phyloP scores from a whole-genome alignment of 2,329 filamentous ascomycete genomes.

The Aspergillus sp. region DNA sequence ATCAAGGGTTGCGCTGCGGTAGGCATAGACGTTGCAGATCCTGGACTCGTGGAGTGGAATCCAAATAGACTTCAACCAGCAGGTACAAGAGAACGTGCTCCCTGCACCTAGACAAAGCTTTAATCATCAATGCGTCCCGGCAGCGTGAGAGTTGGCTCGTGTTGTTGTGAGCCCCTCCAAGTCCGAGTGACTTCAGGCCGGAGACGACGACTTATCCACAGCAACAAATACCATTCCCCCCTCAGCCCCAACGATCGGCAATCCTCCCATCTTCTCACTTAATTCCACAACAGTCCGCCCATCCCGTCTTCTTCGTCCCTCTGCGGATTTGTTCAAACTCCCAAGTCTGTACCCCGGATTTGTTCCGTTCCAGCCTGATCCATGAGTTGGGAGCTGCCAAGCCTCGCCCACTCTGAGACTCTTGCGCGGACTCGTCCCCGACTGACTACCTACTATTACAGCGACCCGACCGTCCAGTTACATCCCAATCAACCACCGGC shows the following conservation, averaged over 20 bases:
- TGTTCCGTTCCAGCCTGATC: constrained; percentile 8
- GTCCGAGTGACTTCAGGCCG: not conserved
- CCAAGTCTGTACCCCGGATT: constrained; percentile 7
- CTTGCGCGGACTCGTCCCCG: not conserved
- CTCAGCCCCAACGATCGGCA: constrained; percentile 11
- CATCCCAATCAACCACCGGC: not conserved
- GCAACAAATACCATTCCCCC: not conserved
- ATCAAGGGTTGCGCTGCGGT: not conserved
- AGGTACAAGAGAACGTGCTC: not conserved
- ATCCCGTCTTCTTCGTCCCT: not conserved
- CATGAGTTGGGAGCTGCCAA: constrained; percentile 11
- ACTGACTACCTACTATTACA: not conserved
- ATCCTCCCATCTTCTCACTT: not conserved
- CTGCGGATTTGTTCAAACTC: not conserved
- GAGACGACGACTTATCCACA: not conserved
- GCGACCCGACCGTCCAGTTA: constrained; percentile 2
- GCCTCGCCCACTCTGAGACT: constrained; percentile 4
- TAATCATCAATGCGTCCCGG: not conserved
- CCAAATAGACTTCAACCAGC: not conserved
- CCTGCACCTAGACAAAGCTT: not conserved
- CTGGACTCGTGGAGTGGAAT: not conserved
- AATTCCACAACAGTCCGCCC: constrained; percentile 2
- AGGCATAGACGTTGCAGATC: not conserved
- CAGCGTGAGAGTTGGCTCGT: not conserved
- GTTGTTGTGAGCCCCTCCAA: not conserved